phyloP scores from a whole-genome alignment of 2,329 filamentous ascomycete genomes.

The Tolypocladium album region DNA sequence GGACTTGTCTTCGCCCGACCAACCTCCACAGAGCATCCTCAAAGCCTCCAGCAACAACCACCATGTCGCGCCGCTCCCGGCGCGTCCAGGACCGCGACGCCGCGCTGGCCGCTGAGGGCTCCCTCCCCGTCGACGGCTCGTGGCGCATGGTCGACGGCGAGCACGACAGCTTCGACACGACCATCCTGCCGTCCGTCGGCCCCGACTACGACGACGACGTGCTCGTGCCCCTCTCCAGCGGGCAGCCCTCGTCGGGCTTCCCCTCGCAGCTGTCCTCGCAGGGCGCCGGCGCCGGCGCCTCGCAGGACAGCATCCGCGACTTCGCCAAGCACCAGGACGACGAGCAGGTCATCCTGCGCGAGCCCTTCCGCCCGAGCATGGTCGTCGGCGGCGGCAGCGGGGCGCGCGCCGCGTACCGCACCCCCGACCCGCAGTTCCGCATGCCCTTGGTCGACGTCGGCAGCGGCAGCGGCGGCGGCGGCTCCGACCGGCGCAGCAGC shows the following conservation, averaged over 20 bases:
- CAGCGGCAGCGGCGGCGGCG: constrained; percentile 12
- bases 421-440: constrained; percentile 39
- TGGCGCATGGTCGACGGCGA: constrained; percentile 53
- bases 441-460: constrained; percentile 40
- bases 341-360: constrained; percentile 41
- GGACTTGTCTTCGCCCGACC: too few relatives aligned
- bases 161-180: constrained; percentile 49
- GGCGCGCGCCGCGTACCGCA: constrained; percentile 18
- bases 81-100: neutral
- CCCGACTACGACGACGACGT: constrained; percentile 28
- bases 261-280: constrained; percentile 33
- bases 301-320: constrained; percentile 45
- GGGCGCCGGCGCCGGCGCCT: constrained; percentile 24
- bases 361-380: constrained; percentile 45
- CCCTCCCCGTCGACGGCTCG: constrained; percentile 38
- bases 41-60: neutral
- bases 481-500: constrained; percentile 20
- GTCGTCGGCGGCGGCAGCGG: constrained; percentile 23
- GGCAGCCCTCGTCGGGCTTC: constrained; percentile 20
- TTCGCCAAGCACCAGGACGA: constrained; percentile 43
- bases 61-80: constrained; percentile 2
- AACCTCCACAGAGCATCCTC: neutral
- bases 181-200: constrained; percentile 33
- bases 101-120: constrained; percentile 10
- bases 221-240: constrained; percentile 25